Percentiles rank a stretch among this genome's conserved stretches.
Conservation (phyloP, 2,329 filamentous ascomycete genomes). For the Aspergillus bombycis region DNA sequence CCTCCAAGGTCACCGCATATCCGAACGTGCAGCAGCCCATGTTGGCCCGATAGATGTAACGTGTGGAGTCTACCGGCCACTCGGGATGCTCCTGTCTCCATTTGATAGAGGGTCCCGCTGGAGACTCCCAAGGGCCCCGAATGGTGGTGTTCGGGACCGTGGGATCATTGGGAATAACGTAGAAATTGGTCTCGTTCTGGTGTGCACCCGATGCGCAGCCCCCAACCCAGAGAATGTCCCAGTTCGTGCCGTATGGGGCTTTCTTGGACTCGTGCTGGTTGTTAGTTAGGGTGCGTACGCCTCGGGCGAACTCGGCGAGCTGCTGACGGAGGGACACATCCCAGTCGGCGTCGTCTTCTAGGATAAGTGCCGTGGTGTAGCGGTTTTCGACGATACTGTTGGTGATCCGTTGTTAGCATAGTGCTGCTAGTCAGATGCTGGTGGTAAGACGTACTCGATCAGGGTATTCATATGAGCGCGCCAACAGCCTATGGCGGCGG, state of each 20-base stretch:
- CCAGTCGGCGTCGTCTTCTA: constrained; percentile 64
- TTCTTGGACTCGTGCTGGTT: constrained; percentile 26
- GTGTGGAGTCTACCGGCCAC: constrained; percentile 36
- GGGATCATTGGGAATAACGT: constrained; percentile 35
- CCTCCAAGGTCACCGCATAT: constrained; percentile 43
- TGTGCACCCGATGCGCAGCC: constrained; percentile 46
- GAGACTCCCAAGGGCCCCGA: constrained; percentile 21
- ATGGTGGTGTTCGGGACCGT: constrained; percentile 23
- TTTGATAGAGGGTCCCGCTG: constrained; percentile 22
- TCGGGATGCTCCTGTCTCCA: constrained; percentile 24
- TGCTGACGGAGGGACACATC: constrained; percentile 56
- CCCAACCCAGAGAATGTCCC: constrained; percentile 58
- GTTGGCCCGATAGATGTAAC: constrained; percentile 38
- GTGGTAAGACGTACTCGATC: constrained; percentile 26
- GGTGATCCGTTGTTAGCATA: background rate
- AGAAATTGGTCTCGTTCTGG: constrained; percentile 32
- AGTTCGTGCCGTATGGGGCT: constrained; percentile 56
- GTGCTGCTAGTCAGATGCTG: background rate
- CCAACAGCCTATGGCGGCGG: constrained; percentile 46
- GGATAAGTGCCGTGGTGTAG: constrained; percentile 53
- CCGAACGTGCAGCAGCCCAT: constrained; percentile 40
- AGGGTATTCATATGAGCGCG: constrained; percentile 45
- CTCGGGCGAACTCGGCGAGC: constrained; percentile 44
- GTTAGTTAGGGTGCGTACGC: constrained; percentile 33
- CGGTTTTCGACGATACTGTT: constrained; percentile 49